Conservation (phyloP, 164 flowering plant species). For the Euptelea pleiosperma region DNA sequence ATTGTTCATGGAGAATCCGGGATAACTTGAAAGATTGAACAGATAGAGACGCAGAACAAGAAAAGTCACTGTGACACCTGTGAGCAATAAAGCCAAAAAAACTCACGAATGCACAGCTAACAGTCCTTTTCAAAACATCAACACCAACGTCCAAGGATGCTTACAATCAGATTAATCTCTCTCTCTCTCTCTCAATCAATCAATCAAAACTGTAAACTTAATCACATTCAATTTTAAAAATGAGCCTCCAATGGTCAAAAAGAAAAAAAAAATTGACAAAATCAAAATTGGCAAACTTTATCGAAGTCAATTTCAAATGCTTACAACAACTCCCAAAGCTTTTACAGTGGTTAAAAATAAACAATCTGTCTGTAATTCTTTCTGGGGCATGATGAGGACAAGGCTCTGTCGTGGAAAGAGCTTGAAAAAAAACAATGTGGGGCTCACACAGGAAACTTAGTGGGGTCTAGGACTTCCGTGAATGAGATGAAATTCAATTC, state of each 20-base stretch:
- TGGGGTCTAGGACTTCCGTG: neutral
- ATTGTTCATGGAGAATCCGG: neutral
- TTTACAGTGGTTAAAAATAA: too few relatives aligned
- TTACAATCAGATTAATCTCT: too few relatives aligned
- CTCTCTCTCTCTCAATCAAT: too few relatives aligned
- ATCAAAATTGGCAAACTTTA: too few relatives aligned
- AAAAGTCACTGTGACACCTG: conserved; percentile 31
- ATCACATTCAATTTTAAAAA: neutral
- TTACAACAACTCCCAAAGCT: too few relatives aligned
- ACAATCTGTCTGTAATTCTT: too few relatives aligned
- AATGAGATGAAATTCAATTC: neutral
- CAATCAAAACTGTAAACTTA: too few relatives aligned
- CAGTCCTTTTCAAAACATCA: conserved; percentile 25
- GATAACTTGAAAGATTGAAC: conserved; percentile 4
- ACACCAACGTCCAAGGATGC: too few relatives aligned
- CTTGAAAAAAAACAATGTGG: neutral
- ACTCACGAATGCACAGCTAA: conserved; percentile 28
- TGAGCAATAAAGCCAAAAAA: conserved; percentile 31
- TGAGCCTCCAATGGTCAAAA: neutral
- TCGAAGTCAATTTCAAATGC: too few relatives aligned
- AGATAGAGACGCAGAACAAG: neutral
- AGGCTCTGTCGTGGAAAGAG: too few relatives aligned
- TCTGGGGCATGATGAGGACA: too few relatives aligned
- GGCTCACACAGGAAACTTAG: neutral
- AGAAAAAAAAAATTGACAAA: neutral